Base-by-base conservation (phyloP, 1,284 basidiomycete species). In the Ustilago curta region DNA sequence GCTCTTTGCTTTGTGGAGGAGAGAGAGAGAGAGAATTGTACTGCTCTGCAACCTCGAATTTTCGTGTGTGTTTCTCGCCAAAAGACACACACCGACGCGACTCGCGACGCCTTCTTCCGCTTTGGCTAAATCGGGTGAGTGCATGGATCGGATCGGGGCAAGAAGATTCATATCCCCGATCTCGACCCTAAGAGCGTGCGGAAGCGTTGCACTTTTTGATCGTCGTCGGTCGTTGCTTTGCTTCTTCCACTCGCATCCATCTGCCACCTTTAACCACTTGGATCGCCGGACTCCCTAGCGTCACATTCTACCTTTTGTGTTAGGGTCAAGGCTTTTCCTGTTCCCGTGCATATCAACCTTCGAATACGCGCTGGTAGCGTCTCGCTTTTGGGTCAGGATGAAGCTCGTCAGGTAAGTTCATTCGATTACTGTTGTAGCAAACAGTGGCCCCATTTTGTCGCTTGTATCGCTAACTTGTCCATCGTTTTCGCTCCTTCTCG, bases 321-420 rank as follows among this genome's bases (percentile, higher is more conserved):
- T 47, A 67, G 70, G 70, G 70, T 77, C 74, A 77, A 77, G 70
- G 74, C 70, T 32, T 32, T 54, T 16, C n/a, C 32, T n/a, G n/a
- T n/a, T n/a, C n/a, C n/a, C n/a, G n/a, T n/a, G 11, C 40, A n/a
- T 39, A 29, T n/a, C 39, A 39, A 4, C 35, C 6, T 29, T 18
- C 14, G 35, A 32, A 32, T 14, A 37, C n/a, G 6, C 35, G 35
- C 35, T 2, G 3, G 16, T 37, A 14, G 35, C 35, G 35, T 43
- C 42, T 50, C 27, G 7, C 3, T 8, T 8, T 14, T 29, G 25
- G 27, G 29, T 52, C 70, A 80, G n/a, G n/a, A 83, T 84, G 82
- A 84, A 84, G 80, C 80, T 84, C 66, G 82, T 84, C 56, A 69
- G 81, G 81, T 82, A 61, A 48, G 79, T n/a, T 14, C 11, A 31